phyloP scores from a whole-genome alignment of 495 filamentous ascomycete species.

The Lepidopterella palustris region DNA sequence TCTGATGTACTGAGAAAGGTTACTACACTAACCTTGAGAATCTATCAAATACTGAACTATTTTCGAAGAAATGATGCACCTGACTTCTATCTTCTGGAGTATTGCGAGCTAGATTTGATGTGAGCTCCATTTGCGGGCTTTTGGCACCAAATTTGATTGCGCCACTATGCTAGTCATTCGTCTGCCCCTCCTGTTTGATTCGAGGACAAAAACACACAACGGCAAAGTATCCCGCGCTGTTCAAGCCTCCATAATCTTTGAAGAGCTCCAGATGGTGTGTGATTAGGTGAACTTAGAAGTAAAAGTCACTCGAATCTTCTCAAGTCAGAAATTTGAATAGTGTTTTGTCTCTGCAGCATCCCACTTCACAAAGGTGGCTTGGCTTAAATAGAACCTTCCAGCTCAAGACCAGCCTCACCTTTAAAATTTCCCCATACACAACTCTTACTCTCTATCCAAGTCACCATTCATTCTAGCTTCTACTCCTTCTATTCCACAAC shows the following conservation, averaged over 20 bases:
- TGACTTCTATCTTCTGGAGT: no score
- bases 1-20: no score
- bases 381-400: constrained; percentile 1
- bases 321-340: no score
- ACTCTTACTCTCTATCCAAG: not conserved
- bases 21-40: no score
- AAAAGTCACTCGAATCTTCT: no score
- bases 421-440: not conserved
- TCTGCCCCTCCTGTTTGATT: not conserved
- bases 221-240: not conserved
- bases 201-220: not conserved
- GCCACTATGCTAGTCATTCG: not conserved
- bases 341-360: no score
- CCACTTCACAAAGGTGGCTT: not conserved
- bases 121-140: no score
- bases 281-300: no score
- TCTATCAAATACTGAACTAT: no score
- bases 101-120: no score
- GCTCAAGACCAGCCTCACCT: not conserved
- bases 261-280: not conserved
- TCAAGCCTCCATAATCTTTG: not conserved
- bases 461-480: not conserved
- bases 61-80: no score
- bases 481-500: not conserved
- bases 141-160: no score